Conservation (phyloP, 768 basidiomycete genomes). For the Collybia sp. region DNA sequence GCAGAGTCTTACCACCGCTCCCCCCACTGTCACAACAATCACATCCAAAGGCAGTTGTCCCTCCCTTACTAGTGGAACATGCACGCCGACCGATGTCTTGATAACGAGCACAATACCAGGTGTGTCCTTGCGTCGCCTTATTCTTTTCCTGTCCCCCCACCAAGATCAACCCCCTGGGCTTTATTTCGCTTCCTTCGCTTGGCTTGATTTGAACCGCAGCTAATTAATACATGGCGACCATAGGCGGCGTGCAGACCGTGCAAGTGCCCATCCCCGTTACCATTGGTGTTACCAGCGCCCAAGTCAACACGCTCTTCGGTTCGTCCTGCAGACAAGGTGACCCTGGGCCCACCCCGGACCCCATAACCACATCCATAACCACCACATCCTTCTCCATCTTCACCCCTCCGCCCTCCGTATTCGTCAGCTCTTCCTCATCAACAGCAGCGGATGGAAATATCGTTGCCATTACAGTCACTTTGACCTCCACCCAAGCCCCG, state of each 20-base stretch:
- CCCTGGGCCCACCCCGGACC: slow-evolving; percentile 8
- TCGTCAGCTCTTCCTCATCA: slow-evolving; percentile 24
- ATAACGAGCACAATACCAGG: slow-evolving; percentile 19
- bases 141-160: slow-evolving; percentile 1
- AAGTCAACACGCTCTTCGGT: slow-evolving; percentile 36
- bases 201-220: too few species aligned
- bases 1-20: slow-evolving; percentile 23
- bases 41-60: slow-evolving; percentile 21
- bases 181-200: too few species aligned
- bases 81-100: slow-evolving; percentile 9
- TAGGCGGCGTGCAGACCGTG: slow-evolving; percentile 19
- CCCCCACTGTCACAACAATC: slow-evolving; percentile 27
- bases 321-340: slow-evolving; percentile 24
- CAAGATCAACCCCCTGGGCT: too few species aligned
- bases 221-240: slow-evolving; percentile 1
- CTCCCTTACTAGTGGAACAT: slow-evolving; percentile 1
- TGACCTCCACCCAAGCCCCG: slow-evolving; percentile 29
- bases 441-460: slow-evolving; percentile 39
- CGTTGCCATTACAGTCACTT: slow-evolving; percentile 26
- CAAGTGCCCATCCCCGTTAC: slow-evolving; percentile 37
- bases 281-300: slow-evolving; percentile 23
- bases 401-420: slow-evolving; percentile 25
- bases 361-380: slow-evolving; percentile 6
- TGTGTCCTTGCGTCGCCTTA: slow-evolving; percentile 14
- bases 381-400: slow-evolving; percentile 10